phyloP scores from a whole-genome alignment of 306 rosid genomes.

The Vigna reflexopilosa region DNA sequence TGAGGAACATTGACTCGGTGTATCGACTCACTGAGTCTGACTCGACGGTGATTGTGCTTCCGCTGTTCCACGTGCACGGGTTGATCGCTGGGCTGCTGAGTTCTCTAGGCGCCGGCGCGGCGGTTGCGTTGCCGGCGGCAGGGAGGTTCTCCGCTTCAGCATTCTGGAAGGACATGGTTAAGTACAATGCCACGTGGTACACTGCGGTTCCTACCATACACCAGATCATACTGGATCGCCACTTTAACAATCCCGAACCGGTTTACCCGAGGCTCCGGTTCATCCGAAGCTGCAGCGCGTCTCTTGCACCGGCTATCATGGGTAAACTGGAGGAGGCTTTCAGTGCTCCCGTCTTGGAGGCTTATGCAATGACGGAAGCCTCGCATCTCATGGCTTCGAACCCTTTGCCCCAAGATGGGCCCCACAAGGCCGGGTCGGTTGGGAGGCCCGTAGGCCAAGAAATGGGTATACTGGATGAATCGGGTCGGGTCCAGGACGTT shows the following conservation, averaged over 20 bases:
- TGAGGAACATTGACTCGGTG: conserved; percentile 70
- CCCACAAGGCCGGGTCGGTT: conserved; percentile 86
- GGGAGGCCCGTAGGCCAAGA: conserved; percentile 86
- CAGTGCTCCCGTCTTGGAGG: conserved; percentile 88
- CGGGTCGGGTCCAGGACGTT: conserved; percentile 52
- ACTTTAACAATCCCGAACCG: conserved; percentile 62
- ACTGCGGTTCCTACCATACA: conserved; percentile 94
- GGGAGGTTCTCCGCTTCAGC: conserved; percentile 88
- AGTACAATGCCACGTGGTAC: conserved; percentile 82
- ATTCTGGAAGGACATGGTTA: conserved; percentile 82
- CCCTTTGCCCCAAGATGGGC: conserved; percentile 83
- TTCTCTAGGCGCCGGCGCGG: conserved; percentile 67
- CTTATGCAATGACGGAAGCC: conserved; percentile 97
- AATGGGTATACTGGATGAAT: conserved; percentile 64
- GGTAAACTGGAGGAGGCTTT: conserved; percentile 69
- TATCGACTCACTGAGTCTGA: conserved; percentile 78
- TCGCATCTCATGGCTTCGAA: conserved; percentile 82
- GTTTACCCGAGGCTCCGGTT: conserved; percentile 81
- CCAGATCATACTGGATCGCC: conserved; percentile 90
- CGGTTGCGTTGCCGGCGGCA: conserved; percentile 68
- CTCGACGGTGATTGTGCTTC: conserved; percentile 82
- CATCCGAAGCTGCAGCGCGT: conserved; percentile 88
- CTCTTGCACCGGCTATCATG: conserved; percentile 78
- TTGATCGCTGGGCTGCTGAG: conserved; percentile 70
- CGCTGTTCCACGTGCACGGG: conserved; percentile 89